Percentiles rank a stretch among this genome's conserved stretches.
phyloP scores from a whole-genome alignment of 805 yeast species.

The Groenewaldozyma salmanticensis region DNA sequence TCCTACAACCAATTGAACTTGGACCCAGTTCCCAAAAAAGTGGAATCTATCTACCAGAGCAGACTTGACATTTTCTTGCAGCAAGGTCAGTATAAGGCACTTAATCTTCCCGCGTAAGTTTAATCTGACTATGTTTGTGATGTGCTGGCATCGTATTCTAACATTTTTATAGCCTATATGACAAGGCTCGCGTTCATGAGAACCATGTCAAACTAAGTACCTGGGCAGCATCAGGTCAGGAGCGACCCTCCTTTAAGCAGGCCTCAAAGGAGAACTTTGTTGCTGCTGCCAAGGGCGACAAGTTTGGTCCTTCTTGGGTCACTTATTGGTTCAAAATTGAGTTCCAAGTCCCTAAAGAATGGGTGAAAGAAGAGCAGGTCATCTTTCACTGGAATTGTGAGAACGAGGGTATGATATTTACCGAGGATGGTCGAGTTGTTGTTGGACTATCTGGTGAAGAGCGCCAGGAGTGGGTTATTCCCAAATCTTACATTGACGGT shows the following conservation, averaged over 20 bases:
- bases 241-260: constrained; percentile 14
- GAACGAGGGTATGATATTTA: constrained; percentile 81
- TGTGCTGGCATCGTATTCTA: background rate
- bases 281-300: constrained; percentile 46
- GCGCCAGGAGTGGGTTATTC: constrained; percentile 63
- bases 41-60: constrained; percentile 62
- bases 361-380: constrained; percentile 39
- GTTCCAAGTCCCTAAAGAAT: constrained; percentile 46
- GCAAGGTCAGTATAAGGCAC: constrained; percentile 61
- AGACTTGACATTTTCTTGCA: constrained; percentile 67
- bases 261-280: constrained; percentile 35
- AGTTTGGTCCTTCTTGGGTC: constrained; percentile 93
- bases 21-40: constrained; percentile 64
- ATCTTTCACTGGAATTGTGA: constrained; percentile 76
- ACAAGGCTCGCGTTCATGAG: constrained; percentile 27
- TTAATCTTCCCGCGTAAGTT: constrained; percentile 62
- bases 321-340: constrained; percentile 85
- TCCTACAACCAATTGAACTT: constrained; percentile 35
- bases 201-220: constrained; percentile 44
- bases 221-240: constrained; percentile 62
- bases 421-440: constrained; percentile 51
- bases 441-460: constrained; percentile 87
- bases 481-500: constrained; percentile 42
- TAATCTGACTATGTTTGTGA: background rate
- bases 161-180: constrained; percentile 45